Evolutionary conservation across 2,329 filamentous ascomycete genomes (phyloP), one percentile per base, ranked within the genome.

Genomic region (Cercospora sesami): DNA sequence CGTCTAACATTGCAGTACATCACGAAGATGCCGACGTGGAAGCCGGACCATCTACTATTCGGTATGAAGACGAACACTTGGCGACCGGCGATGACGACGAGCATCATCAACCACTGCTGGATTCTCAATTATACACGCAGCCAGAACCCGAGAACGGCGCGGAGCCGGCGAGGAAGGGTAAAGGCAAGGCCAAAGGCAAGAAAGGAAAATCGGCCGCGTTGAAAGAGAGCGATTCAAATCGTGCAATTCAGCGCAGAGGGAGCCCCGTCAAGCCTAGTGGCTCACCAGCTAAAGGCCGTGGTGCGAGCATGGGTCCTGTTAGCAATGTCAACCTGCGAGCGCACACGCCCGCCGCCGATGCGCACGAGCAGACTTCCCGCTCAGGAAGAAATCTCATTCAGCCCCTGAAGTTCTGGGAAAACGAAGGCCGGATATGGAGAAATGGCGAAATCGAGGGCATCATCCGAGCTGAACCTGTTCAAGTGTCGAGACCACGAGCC

Each of bases 321-420:
- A 77, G 74, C 68, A 76, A 79, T 57, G 76, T 78, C 23, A 73
- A 75, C 53, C 72, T 80, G 6, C 79, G 80, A 57, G 75, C 78
- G 12, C 74, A 72, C 30, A 81, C 80, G 23, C 80, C 80, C 6
- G 75, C 75, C 14, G 78, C 80, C 48, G 84, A 88, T 63, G 82
- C 80, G 28, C 82, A 86, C 69, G 83, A 83, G 31, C 86, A 84
- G 55, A 91, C 90, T 61, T 86, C 86, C n/a, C 89, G 93, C 64
- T 94, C 90, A 12, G 94, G 93, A 2, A 88, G 95, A 66, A 87
- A 88, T 63, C 92, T 91, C 9, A 89, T 92, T 69, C 87, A 88
- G 68, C 95, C 94, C 0, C 81, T 97, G 36, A 88, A 92, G 28
- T 96, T 86, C 77, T 98, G 94, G 94, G 89, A 89, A 74, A 93